Evolutionary conservation across 345 rosid species (phyloP).

Genomic region (Laguncularia racemosa): DNA sequence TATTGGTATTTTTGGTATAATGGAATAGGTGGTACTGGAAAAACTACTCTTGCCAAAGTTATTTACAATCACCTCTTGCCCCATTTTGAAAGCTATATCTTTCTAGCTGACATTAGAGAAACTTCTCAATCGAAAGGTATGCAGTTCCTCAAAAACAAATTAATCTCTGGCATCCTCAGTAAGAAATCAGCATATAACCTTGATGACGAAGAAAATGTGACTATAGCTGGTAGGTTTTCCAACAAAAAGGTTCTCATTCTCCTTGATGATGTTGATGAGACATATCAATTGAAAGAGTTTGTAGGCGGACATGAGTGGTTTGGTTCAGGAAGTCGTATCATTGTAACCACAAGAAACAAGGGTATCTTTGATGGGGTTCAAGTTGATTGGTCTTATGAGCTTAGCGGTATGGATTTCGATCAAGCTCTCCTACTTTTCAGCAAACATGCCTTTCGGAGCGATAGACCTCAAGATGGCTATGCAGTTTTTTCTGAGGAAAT

Average conservation of each 20-base stretch:
- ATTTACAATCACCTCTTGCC: too few species aligned
- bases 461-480: neutral
- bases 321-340: conserved; percentile 6
- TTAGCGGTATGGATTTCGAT: neutral
- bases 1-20: too few species aligned
- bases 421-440: conserved; percentile 5
- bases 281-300: neutral
- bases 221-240: neutral
- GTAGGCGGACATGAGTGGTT: conserved; percentile 4
- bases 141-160: too few species aligned
- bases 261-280: conserved; percentile 11
- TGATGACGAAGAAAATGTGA: neutral
- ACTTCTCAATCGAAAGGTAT: too few species aligned
- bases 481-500: neutral
- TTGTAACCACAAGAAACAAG: conserved; percentile 5
- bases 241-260: conserved; percentile 6
- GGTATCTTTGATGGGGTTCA: neutral
- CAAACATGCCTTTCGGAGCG: conserved; percentile 4
- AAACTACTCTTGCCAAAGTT: too few species aligned
- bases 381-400: neutral
- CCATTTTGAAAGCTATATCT: too few species aligned
- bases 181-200: too few species aligned
- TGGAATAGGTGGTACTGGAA: too few species aligned
- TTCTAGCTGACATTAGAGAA: too few species aligned
- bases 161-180: too few species aligned